A percentile compares a stretch with the other conserved stretches of the same genome.
phyloP scores from a whole-genome alignment of 768 basidiomycete species.

The Suillus lakei region DNA sequence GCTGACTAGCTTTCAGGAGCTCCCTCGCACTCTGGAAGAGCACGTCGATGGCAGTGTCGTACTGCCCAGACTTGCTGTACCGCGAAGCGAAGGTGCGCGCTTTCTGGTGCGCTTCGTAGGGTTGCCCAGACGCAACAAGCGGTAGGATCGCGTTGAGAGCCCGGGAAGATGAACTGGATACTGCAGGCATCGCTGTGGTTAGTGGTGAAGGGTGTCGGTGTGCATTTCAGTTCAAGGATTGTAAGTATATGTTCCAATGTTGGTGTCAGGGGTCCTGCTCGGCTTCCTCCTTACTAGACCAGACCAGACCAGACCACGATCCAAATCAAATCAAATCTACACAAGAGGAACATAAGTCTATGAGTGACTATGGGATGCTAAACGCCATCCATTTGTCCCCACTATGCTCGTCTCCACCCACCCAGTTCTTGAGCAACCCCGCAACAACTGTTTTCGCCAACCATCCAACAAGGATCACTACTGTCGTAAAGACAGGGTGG shows the following conservation, averaged over 20 bases:
- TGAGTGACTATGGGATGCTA: conserved; percentile 76
- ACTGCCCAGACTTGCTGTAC: conserved; percentile 79
- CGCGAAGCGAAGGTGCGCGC: conserved; percentile 93
- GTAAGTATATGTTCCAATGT: conserved; percentile 2
- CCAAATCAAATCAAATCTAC: neutral
- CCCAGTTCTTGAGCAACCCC: conserved; percentile 65
- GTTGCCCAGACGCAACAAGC: conserved; percentile 69
- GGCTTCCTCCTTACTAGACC: conserved; percentile 10
- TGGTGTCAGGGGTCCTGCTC: conserved; percentile 28
- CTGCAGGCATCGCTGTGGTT: conserved; percentile 28
- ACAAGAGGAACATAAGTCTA: conserved; percentile 23
- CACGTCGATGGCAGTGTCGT: conserved; percentile 88
- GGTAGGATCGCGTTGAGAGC: conserved; percentile 80
- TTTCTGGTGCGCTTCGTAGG: conserved; percentile 96
- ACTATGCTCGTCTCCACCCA: conserved; percentile 58
- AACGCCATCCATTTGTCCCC: conserved; percentile 82
- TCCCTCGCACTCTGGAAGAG: conserved; percentile 90
- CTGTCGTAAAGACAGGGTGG: conserved; percentile 72
- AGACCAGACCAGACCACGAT: conserved; percentile 4
- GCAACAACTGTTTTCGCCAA: conserved; percentile 67
- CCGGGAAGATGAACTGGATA: conserved; percentile 52
- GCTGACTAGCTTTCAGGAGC: conserved; percentile 85
- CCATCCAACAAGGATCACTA: conserved; percentile 81
- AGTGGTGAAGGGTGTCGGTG: neutral
- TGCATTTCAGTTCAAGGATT: conserved; percentile 1